A percentile compares a stretch with the other conserved stretches of the same genome.
Conservation (phyloP, 2,329 filamentous ascomycete genomes). For the Leptographium lundbergii region DNA sequence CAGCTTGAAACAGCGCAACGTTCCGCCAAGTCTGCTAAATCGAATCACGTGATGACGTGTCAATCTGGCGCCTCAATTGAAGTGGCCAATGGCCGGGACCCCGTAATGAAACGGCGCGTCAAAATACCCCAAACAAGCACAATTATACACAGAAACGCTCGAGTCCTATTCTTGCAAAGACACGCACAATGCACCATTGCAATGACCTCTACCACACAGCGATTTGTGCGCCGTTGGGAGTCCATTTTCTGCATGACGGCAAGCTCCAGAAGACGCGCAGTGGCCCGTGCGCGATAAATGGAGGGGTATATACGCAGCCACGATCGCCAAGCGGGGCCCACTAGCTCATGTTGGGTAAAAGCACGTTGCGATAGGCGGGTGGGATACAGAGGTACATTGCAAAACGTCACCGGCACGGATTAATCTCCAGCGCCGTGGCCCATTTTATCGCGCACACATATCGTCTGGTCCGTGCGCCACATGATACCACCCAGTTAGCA, state of each 20-base stretch:
- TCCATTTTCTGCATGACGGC: neutral
- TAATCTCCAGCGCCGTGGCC: conserved; percentile 9
- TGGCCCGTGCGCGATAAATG: conserved; percentile 7
- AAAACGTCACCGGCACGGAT: conserved; percentile 11
- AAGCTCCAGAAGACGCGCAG: conserved; percentile 8
- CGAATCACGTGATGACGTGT: conserved; percentile 12
- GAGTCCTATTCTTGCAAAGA: neutral
- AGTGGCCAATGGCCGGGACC: conserved; percentile 1
- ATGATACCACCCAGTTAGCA: neutral
- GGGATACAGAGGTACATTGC: neutral
- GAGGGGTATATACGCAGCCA: neutral
- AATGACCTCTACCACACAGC: no score
- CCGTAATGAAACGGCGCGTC: conserved; percentile 7
- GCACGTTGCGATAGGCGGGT: neutral
- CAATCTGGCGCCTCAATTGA: conserved; percentile 5
- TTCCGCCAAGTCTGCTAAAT: neutral
- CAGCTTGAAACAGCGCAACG: neutral
- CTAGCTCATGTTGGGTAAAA: conserved; percentile 2
- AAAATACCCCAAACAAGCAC: neutral
- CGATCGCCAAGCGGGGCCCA: neutral
- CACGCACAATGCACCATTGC: neutral
- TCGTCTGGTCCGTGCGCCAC: neutral
- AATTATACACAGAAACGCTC: neutral
- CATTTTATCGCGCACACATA: neutral
- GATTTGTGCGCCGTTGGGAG: neutral